Conservation (phyloP, 768 basidiomycete genomes). For the Tricholoma furcatifolium region DNA sequence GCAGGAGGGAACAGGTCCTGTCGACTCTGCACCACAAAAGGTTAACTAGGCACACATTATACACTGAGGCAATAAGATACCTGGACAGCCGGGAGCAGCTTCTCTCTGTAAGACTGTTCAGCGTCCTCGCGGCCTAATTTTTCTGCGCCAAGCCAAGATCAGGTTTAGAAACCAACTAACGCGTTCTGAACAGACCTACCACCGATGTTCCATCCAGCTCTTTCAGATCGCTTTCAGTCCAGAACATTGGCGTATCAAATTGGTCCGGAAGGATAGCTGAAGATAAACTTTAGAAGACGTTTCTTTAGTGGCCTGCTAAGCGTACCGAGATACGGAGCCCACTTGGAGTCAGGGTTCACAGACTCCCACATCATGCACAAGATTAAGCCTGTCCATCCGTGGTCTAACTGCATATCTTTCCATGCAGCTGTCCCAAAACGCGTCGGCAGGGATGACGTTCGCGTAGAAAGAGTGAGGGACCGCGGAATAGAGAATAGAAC, state of each 20-base stretch:
- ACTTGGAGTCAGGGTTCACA: conserved; percentile 56
- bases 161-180: conserved; percentile 2
- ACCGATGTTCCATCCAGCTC: conserved; percentile 85
- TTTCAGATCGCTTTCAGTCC: conserved; percentile 69
- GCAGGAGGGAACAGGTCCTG: conserved; percentile 68
- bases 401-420: conserved; percentile 55
- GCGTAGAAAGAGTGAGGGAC: conserved; percentile 70
- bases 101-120: conserved; percentile 66
- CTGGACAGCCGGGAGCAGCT: conserved; percentile 67
- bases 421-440: conserved; percentile 64
- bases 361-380: conserved; percentile 97
- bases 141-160: conserved; percentile 39
- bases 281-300: not conserved
- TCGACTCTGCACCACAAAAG: conserved; percentile 45
- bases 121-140: conserved; percentile 87
- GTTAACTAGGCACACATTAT: not conserved
- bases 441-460: conserved; percentile 65
- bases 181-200: conserved; percentile 56
- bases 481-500: conserved; percentile 84
- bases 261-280: conserved; percentile 62
- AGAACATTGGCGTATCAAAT: conserved; percentile 96
- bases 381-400: conserved; percentile 87
- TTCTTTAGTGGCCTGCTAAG: not conserved
- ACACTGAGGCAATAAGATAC: conserved; percentile 36
- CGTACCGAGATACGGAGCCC: conserved; percentile 74